Evolutionary conservation across 805 yeast species (phyloP), one percentile per base, ranked within the genome.

Genomic region (Cyberlindnera amylophila): DNA sequence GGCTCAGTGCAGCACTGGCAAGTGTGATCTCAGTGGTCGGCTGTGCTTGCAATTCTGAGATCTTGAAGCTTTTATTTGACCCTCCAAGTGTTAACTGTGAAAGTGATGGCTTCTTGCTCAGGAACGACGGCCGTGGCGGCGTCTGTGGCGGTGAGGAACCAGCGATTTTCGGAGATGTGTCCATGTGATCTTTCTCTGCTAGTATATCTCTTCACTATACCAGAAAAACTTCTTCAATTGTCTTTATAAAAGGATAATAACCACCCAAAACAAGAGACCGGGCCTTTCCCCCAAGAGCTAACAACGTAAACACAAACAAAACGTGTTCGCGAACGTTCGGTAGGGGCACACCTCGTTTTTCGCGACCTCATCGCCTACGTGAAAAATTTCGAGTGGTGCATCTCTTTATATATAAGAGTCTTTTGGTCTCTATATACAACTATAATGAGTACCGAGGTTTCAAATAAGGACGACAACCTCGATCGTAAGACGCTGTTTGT

Each of bases 401-500:
- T 28, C 26, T 9, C 33, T 29, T 13, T 21, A 16, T 13, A 21
- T 21, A 21, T 21, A 21, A n/a, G n/a, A n/a, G n/a, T 27, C 31
- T 27, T 5, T 32, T 29, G 13, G 13, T 24, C 6, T 10, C 21
- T 24, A 12, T 31, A 15, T 6, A 32, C 10, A n/a, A n/a, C n/a
- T n/a, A n/a, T n/a, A 12, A 33, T 33, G 36, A 33, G 36, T 24
- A 15, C 32, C 5, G 18, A 11, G 32, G 36, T 23, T 13, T 16
- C 42, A 4, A 41, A n/a, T 2, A n/a, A 30, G 10, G 62, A 57
- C 11, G 59, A 59, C 32, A 61, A 58, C 17, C 41, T 69, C 11
- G 75, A 71, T 49, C 55, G 54, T 49, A 65, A 68, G 57, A 85
- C 95, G 17, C 69, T 93, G 29, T 93, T 93, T 62, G 95, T 93